A percentile compares a stretch with the other conserved stretches of the same genome.
Conservation (phyloP, 257 asterid species). For the Nicotiana attenuata region DNA sequence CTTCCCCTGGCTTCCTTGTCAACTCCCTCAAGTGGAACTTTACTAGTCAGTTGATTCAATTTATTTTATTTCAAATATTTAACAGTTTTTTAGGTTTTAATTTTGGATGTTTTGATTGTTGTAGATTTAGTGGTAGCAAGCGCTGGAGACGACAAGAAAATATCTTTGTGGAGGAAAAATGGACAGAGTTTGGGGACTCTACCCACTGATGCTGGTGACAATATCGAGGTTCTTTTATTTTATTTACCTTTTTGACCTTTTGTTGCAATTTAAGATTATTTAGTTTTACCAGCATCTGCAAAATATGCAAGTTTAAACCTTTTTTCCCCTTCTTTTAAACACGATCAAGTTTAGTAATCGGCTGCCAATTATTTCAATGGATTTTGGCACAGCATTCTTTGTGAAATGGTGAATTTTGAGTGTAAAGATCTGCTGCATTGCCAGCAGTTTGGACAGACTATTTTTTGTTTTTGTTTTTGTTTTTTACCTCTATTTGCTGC, state of each 20-base stretch:
- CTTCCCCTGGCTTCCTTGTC: constrained; percentile 70
- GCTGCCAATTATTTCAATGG: background rate
- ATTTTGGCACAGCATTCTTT: background rate
- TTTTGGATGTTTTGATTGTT: background rate
- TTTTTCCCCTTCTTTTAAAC: background rate
- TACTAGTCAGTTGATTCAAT: constrained; percentile 58
- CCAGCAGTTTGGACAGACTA: background rate
- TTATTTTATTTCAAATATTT: background rate
- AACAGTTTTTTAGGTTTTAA: background rate
- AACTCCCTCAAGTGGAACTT: constrained; percentile 94
- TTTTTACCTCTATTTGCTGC: background rate
- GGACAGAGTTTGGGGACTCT: constrained; percentile 85
- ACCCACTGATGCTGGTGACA: constrained; percentile 61
- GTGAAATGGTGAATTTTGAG: background rate
- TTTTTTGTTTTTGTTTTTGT: background rate
- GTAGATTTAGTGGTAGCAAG: constrained; percentile 92
- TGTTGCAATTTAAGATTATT: background rate
- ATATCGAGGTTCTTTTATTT: constrained; percentile 59
- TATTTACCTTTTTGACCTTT: constrained; percentile 2
- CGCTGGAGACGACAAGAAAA: constrained; percentile 83
- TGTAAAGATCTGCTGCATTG: background rate
- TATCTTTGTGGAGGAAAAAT: constrained; percentile 74
- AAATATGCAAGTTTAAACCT: background rate
- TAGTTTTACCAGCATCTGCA: background rate
- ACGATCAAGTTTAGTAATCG: background rate